Evolutionary conservation across 208 protist genomes (phyloP).

Genomic region (Trypanosoma lewisi): DNA sequence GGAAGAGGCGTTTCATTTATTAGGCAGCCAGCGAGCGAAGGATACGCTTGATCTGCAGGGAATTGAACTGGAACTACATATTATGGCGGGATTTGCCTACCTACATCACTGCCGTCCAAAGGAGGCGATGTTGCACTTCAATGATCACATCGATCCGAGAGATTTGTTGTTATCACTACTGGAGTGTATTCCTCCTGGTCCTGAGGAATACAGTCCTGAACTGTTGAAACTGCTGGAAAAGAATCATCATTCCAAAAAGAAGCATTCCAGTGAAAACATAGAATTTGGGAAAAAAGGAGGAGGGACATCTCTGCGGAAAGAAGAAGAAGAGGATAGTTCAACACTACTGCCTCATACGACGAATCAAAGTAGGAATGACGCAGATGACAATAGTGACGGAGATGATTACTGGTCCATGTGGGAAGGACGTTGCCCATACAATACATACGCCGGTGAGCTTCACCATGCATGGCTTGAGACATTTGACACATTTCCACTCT

Average conservation of each 20-base stretch:
- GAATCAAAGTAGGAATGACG: not conserved
- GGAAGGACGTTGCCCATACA: conserved; percentile 41
- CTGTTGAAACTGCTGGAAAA: conserved; percentile 17
- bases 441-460: conserved; percentile 33
- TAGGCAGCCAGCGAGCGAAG: conserved; percentile 36
- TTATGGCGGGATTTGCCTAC: conserved; percentile 66
- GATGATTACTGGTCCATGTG: conserved; percentile 31
- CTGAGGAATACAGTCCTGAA: conserved; percentile 27
- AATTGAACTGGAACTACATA: conserved; percentile 62
- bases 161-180: conserved; percentile 62
- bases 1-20: conserved; percentile 67
- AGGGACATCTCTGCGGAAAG: not conserved
- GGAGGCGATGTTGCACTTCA: conserved; percentile 55
- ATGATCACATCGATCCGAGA: conserved; percentile 59
- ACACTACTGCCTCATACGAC: too few relatives aligned
- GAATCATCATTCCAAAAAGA: too few relatives aligned
- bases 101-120: conserved; percentile 42
- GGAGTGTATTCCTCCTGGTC: conserved; percentile 55
- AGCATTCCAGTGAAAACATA: not conserved
- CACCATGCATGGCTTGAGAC: conserved; percentile 44
- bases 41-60: conserved; percentile 26
- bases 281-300: not conserved
- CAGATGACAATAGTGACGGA: not conserved
- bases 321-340: not conserved
- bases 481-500: conserved; percentile 41